Conservation (phyloP, 2,329 filamentous ascomycete genomes). For the Aspergillus bombycis region DNA sequence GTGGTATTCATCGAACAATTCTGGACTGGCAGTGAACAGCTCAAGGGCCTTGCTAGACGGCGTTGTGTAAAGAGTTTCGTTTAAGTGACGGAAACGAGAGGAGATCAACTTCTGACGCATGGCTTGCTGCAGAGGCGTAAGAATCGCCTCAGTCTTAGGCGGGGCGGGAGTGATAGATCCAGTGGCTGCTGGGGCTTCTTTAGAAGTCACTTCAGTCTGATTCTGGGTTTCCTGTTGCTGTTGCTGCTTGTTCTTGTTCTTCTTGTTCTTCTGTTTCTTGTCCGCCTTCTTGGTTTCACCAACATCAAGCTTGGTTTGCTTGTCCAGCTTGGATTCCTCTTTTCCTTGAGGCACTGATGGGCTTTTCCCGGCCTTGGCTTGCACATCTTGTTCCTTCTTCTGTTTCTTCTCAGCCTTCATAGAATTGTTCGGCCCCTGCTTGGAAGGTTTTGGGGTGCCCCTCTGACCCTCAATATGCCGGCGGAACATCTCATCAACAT, state of each 20-base stretch:
- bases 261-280: constrained; percentile 36
- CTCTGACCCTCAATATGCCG: constrained; percentile 73
- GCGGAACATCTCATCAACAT: constrained; percentile 78
- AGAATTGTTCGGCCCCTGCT: not conserved
- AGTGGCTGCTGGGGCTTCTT: constrained; percentile 14
- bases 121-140: constrained; percentile 88
- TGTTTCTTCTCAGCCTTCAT: constrained; percentile 37
- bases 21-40: constrained; percentile 81
- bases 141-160: constrained; percentile 57
- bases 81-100: constrained; percentile 94
- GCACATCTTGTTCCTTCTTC: constrained; percentile 32
- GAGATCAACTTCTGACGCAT: constrained; percentile 96
- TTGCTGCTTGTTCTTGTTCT: constrained; percentile 36
- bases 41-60: constrained; percentile 81
- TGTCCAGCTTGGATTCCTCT: constrained; percentile 16
- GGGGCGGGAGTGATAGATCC: constrained; percentile 38
- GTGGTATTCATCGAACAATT: constrained; percentile 96
- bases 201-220: constrained; percentile 18
- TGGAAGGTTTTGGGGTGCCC: constrained; percentile 15
- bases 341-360: constrained; percentile 30
- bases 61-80: constrained; percentile 93
- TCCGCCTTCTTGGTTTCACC: constrained; percentile 27
- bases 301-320: constrained; percentile 17
- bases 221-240: constrained; percentile 26
- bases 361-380: constrained; percentile 23